Base-by-base conservation (phyloP, 208 protist species). In the Acanthamoeba culbertsoni region DNA sequence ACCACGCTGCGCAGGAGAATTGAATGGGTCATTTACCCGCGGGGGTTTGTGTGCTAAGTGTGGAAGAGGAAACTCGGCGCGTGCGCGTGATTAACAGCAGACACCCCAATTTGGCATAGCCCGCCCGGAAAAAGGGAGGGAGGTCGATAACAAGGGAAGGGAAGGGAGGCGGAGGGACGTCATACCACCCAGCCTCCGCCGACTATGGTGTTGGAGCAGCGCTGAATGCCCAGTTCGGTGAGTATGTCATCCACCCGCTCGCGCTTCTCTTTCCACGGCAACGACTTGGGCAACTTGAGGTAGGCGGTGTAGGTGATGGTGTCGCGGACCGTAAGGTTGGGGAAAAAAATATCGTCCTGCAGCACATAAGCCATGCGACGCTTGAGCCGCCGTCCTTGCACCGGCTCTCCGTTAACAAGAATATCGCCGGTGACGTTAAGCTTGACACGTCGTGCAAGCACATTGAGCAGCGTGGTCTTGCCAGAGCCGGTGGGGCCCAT, bases 271-370 rank as follows among this genome's bases (percentile, higher is more conserved):
- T 46, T 28, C 40, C 10, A 48, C 16, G 57, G 59, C 18, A 71
- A 62, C 28, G 28, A 40, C 48, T 45, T 46, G 31, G 88, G 45
- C 2, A 95, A 77, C 48, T 92, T 82, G 46, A 95, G 93, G 68
- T 33, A 42, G 40, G 93, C 94, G 6, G 93, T 42, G 73, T 91
- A 94, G 37, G 40, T 93, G 35, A 95, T 82, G 20, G 84, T 89
- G 35, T 95, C 79, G 33, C 57, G 23, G n/a, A 95, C 94, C 14
- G 94, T 95, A 14, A 95, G 77, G 65, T 89, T 68, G 23, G 68
- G 26, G 46, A 93, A 93, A 63, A 94, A 55, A 48, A 93, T 23
- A 73, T 95, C 94, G 91, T 95, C 93, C 91, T 95, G 94, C 79
- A 93, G 57, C 16, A 93, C 77, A 59, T 93, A 86, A 23, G 84